Base-by-base conservation (phyloP, 2,329 filamentous ascomycete species). In the Neocatenulostroma microsporum region DNA sequence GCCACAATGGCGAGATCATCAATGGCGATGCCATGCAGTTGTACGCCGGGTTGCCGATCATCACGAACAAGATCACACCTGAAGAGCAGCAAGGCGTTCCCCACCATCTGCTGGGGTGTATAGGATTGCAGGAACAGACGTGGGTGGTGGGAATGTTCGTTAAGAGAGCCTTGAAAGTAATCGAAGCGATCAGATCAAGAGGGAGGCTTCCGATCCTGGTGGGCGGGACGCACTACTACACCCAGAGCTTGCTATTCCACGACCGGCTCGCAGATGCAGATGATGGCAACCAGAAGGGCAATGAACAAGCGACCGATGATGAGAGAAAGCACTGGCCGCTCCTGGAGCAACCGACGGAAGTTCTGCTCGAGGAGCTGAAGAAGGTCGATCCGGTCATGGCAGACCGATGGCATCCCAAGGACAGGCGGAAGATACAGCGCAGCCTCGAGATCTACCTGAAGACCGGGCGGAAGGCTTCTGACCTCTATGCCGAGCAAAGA, bases 11-110 rank as follows among this genome's bases (percentile, higher is more conserved):
- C 55, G 91, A 98, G 62, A 76, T 98, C 35, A 87, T 98, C 64
- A 98, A 98, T 57, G 85, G 85, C 30, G 91, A 98, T 69, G 91
- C 91, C 25, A 94, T 98, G 87, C 91, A 98, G 60, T 79, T 98
- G 64, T 98, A 98, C 61, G 74, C 76, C 36, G 91, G 91, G 3
- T 68, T 98, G 28, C 87, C 91, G 4, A 81, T 96, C 46, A 89
- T 96, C 50, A 98, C 91, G 18, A 98, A 98, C 61, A 94, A 96
- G 58, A 83, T 96, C 40, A 76, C 84, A 0, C 35, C 56, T 1
- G 71, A 78, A 14, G 89, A 96, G 58, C 80, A 79, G 53, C 74
- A 81, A 42, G 84, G 82, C 8, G 70, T 98, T 9, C 82, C 83
- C 3, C 91, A 98, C 57, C 89, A 98, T 60, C 68, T 98, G 3